phyloP scores from a whole-genome alignment of 73 alveolate species.

The Uronychia setigera region DNA sequence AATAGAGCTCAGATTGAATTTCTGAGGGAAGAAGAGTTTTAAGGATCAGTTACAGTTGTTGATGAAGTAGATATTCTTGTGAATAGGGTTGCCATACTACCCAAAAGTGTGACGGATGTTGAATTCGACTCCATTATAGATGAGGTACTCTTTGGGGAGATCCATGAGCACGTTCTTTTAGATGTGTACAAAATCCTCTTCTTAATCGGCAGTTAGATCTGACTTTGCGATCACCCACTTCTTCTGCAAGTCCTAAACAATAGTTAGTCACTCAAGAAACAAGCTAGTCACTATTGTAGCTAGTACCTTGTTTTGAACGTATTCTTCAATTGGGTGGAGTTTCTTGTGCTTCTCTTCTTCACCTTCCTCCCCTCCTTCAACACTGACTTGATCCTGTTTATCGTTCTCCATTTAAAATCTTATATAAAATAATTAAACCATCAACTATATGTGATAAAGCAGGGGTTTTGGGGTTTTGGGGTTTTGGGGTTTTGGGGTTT shows the following conservation, averaged over 20 bases:
- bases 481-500: no score
- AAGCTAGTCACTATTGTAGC: no score
- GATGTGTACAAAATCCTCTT: slow-evolving; percentile 4
- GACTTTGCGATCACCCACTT: background rate
- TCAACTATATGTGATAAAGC: no score
- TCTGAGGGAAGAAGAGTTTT: background rate
- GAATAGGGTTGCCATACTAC: slow-evolving; percentile 24
- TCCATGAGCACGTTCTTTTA: slow-evolving; percentile 37
- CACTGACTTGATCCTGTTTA: no score
- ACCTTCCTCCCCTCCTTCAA: no score
- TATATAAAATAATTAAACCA: no score
- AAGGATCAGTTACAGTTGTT: slow-evolving; percentile 8
- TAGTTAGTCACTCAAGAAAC: background rate
- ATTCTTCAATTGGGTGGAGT: background rate
- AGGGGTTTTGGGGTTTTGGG: no score
- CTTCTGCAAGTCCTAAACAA: background rate
- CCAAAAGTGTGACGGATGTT: slow-evolving; percentile 23
- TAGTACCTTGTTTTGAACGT: background rate
- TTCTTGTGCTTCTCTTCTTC: no score
- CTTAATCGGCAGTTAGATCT: background rate
- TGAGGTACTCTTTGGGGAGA: slow-evolving; percentile 16
- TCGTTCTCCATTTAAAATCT: no score
- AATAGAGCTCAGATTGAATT: no score
- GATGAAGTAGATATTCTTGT: slow-evolving; percentile 34
- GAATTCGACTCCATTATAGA: slow-evolving; percentile 34